A percentile compares a stretch with the other conserved stretches of the same genome.
These are phyloP conservation scores for Salpingoeca rosetta DNA, from an alignment of 78 protist genomes.

Conservation along the genomic window DNA sequence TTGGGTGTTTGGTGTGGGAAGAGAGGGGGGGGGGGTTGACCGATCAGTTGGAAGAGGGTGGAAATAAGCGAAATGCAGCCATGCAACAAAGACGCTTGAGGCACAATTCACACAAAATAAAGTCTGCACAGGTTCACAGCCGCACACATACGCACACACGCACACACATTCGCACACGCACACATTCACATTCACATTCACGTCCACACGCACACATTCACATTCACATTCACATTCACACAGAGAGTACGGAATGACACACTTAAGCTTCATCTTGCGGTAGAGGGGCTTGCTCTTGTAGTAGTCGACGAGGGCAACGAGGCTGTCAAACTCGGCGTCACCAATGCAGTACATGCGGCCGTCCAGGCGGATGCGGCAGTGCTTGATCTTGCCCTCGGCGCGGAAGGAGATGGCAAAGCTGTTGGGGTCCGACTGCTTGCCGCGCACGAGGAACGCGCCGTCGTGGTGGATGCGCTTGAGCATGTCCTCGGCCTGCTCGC, in stretches of 20 bases:
- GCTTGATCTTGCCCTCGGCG: constrained; percentile 8
- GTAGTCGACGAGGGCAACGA: neutral
- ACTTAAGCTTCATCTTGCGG: constrained; percentile 3
- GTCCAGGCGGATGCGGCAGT: neutral
- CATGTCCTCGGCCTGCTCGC: neutral
- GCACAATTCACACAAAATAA: too few species aligned
- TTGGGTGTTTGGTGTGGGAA: too few species aligned
- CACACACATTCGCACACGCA: neutral
- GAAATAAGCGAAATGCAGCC: neutral
- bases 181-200: too few species aligned
- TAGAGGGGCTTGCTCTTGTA: neutral
- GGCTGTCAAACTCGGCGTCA: neutral
- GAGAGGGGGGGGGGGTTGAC: neutral
- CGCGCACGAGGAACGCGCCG: constrained; percentile 5
- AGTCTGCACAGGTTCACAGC: too few species aligned
- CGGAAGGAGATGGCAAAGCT: constrained; percentile 6
- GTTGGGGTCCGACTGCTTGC: neutral
- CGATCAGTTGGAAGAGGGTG: neutral
- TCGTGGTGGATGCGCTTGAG: neutral
- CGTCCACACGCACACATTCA: too few species aligned
- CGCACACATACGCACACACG: neutral
- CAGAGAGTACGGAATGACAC: too few species aligned
- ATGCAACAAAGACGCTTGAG: too few species aligned
- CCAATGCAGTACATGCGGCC: constrained; percentile 3
- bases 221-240: too few species aligned